Conservation (phyloP, 1,139 yeast genomes). For the Nadsonia commutata region DNA sequence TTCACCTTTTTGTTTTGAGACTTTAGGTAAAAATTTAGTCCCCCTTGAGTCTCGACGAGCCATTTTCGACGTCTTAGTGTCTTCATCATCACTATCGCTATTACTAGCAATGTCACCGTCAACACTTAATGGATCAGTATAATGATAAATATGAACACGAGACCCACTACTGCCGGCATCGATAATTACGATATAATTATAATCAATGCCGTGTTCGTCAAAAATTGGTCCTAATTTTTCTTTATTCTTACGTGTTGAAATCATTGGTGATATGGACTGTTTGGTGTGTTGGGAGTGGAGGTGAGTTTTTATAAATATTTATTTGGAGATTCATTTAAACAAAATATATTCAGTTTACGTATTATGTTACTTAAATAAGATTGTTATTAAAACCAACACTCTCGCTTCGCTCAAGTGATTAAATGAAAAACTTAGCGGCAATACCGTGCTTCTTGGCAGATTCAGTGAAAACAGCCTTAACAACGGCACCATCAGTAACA, state of each 20-base stretch:
- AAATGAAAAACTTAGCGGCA: conserved; percentile 24
- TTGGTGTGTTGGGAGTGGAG: too few relatives aligned
- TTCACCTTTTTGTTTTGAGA: conserved; percentile 31
- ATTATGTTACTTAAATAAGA: too few relatives aligned
- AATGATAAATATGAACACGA: conserved; percentile 55
- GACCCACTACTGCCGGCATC: conserved; percentile 83
- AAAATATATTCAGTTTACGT: too few relatives aligned
- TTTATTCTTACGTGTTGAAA: background rate
- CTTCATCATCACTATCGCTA: conserved; percentile 13
- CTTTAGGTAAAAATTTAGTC: conserved; percentile 13
- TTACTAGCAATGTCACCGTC: conserved; percentile 14
- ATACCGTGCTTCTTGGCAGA: conserved; percentile 30
- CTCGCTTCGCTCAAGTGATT: too few relatives aligned
- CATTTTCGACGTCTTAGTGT: too few relatives aligned
- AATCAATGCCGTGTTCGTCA: conserved; percentile 30
- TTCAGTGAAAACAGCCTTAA: conserved; percentile 37
- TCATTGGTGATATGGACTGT: too few relatives aligned
- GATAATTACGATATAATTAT: conserved; percentile 54
- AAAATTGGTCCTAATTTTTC: conserved; percentile 8
- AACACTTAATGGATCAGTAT: conserved; percentile 31
- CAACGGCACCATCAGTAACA: conserved; percentile 32
- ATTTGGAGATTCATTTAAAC: background rate
- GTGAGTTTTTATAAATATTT: too few relatives aligned
- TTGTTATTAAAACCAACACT: too few relatives aligned
- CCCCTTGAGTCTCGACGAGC: conserved; percentile 8